Percentiles rank a stretch among this genome's conserved stretches.
These are phyloP conservation scores for Candida adriatica DNA, from an alignment of 805 yeast genomes.

Conservation along the genomic window DNA sequence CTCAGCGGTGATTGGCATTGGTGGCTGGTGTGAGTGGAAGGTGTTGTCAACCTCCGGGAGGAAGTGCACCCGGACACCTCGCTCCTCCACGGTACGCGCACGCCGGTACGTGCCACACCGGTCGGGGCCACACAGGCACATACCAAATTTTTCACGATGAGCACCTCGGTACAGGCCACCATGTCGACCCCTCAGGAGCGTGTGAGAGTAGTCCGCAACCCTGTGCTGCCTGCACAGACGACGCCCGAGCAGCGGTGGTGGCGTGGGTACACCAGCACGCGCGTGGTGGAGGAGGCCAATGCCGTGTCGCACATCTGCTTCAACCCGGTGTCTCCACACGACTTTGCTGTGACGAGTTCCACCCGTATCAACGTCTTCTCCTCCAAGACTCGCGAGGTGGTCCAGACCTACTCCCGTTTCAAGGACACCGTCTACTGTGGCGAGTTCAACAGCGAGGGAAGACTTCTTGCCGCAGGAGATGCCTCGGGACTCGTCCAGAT, in stretches of 20 bases:
- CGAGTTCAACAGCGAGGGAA: constrained; percentile 87
- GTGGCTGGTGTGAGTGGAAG: too few species aligned
- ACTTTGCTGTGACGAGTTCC: constrained; percentile 88
- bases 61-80: neutral
- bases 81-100: constrained; percentile 1
- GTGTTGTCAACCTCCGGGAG: neutral
- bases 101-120: too few species aligned
- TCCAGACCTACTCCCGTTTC: constrained; percentile 78
- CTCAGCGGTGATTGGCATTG: constrained; percentile 22
- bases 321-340: constrained; percentile 80
- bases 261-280: constrained; percentile 81
- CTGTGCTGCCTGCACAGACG: constrained; percentile 74
- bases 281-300: constrained; percentile 87
- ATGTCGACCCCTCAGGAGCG: constrained; percentile 76
- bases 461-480: constrained; percentile 88
- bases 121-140: too few species aligned
- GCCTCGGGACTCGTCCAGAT: constrained; percentile 90
- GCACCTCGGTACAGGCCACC: neutral
- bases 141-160: too few species aligned
- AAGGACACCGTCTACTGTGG: constrained; percentile 91
- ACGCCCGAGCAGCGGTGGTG: constrained; percentile 94
- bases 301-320: constrained; percentile 84
- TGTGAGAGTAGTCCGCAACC: constrained; percentile 57
- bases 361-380: constrained; percentile 90
- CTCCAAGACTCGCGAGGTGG: constrained; percentile 88